Conservation (phyloP, 1,139 yeast species). For the Wickerhamomyces sp. region DNA sequence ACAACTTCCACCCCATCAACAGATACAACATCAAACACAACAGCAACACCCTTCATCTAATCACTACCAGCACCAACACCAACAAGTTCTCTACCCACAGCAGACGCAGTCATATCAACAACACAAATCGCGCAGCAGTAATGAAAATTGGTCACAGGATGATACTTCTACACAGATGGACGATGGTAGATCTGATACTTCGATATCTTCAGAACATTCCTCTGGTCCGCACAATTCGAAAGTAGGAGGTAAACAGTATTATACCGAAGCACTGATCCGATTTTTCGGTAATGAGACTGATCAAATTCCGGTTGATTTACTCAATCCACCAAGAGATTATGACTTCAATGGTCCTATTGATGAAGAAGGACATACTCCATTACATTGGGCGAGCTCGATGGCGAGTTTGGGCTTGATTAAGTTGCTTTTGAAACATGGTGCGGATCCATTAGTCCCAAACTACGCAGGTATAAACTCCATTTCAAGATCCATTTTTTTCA, state of each 20-base stretch:
- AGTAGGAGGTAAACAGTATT: conserved; percentile 24
- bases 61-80: conserved; percentile 18
- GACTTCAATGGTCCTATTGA: conserved; percentile 85
- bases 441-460: conserved; percentile 72
- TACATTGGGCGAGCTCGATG: conserved; percentile 97
- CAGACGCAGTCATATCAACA: conserved; percentile 20
- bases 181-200: conserved; percentile 32
- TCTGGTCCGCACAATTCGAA: conserved; percentile 18
- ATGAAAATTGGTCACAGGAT: conserved; percentile 34
- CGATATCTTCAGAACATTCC: conserved; percentile 31
- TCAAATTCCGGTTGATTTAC: conserved; percentile 68
- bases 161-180: conserved; percentile 27
- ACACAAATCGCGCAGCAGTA: conserved; percentile 32
- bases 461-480: conserved; percentile 78
- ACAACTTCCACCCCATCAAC: conserved; percentile 3
- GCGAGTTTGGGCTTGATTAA: conserved; percentile 74
- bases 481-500: conserved; percentile 77
- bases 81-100: conserved; percentile 16
- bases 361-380: conserved; percentile 92
- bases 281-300: conserved; percentile 71
- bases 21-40: conserved; percentile 16
- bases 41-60: conserved; percentile 24
- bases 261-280: conserved; percentile 50
- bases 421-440: conserved; percentile 62
- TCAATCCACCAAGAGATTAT: conserved; percentile 73